Evolutionary conservation across 495 filamentous ascomycete species (phyloP), one percentile per base, ranked within the genome.

Genomic region (Staphylotrichum longicolle): DNA sequence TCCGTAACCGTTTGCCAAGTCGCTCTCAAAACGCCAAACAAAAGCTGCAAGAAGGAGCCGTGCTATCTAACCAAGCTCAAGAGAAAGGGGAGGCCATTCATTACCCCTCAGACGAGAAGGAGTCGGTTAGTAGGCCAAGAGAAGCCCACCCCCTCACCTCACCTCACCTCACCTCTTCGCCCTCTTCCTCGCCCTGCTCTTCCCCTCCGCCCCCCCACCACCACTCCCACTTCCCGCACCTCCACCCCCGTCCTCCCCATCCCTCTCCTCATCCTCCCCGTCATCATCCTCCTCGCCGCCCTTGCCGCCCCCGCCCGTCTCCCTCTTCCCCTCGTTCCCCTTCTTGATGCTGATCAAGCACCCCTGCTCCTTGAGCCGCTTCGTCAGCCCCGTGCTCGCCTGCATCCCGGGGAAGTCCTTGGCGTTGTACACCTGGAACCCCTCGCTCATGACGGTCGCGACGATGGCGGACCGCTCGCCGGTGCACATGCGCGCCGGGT

Each of bases 331-430:
- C 20, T 89, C 86, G 62, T 88, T 90, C n/a, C 88, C 88, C 70
- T 91, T 91, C 77, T 91, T 91, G 57, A 91, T 89, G 56, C 86
- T 85, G 64, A 91, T 91, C 42, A 88, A 79, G 63, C 88, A 88
- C 34, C 88, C 88, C 75, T 91, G 88, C 65, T 84, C 77, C 71
- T 90, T 89, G 56, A 91, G 73, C 35, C 81, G 77, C 70, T 87
- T 88, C 33, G 88, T 89, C 39, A 91, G 69, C 30, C 79, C 74
- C 32, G 86, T 89, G 69, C 85, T 88, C 0, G 87, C 85, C 57
- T 85, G 79, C 94, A 98, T 96, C 7, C 94, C 93, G 0, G 91
- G 91, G 64, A 98, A 98, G 72, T 97, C 93, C 71, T 97, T 97
- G n/a, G 93, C 91, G 20, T 91, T 91, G 72, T 87, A 96, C 27